Base-by-base conservation (phyloP, 2,329 filamentous ascomycete species). In the Colletotrichum musicola region DNA sequence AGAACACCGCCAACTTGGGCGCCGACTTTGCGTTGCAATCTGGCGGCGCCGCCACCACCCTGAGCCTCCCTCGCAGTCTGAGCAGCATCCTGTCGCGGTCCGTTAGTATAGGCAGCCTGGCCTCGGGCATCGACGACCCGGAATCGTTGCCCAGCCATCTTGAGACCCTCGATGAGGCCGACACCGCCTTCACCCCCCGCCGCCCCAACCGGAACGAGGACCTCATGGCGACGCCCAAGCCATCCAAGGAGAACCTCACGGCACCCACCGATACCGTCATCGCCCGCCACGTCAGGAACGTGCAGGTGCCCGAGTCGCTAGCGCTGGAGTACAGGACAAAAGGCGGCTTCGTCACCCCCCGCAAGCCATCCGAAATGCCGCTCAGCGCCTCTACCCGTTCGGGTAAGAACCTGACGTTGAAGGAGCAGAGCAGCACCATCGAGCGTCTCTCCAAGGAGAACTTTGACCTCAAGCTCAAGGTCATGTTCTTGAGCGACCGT, bases 391-490 rank as follows among this genome's bases (percentile, higher is more conserved):
- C 84, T 4, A 81, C 83, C 9, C 85, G 89, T 50, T 85, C 86
- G 51, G 90, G 90, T 20, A 90, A 88, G 75, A 93, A 89, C 73
- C 83, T 99, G 80, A 98, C 96, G 0, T 83, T 99, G 47, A 98
- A 98, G 79, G 96, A 99, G 80, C 96, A 99, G 80, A 97, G 95
- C 77, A 97, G 92, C 80, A 98, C 95, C 14, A 98, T 99, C 72
- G 96, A 99, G 79, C 90, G 95, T 68, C 86, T 98, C 2, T 97
- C 94, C 69, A 99, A 99, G 81, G 96, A 99, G 79, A 99, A 99
- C 72, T 99, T 98, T 77, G 95, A 98, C 77, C 83, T 98, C 63
- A 98, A 98, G 81, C 90, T 98, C 80, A 97, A 97, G 78, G 96
- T 98, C 72, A 97, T 98, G 85, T 99, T 98, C 76, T 87, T 99